These are phyloP conservation scores for Ceratocystis harringtonii DNA, from an alignment of 2,329 filamentous ascomycete species.

Conservation along the genomic window DNA sequence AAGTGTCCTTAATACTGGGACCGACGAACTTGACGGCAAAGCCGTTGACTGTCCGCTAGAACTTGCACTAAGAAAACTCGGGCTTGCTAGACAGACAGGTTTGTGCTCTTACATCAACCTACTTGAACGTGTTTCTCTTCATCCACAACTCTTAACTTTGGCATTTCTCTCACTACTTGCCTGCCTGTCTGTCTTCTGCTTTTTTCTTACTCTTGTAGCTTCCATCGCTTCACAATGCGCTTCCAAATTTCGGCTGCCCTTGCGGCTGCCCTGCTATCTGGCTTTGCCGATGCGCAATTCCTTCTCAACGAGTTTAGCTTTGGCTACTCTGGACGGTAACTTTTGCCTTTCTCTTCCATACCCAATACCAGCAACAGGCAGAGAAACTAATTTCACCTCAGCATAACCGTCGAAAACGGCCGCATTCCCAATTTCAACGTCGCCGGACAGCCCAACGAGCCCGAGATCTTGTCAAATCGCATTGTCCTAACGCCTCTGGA, in stretches of 20 bases:
- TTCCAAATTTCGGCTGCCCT: conserved; percentile 14
- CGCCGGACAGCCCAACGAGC: conserved; percentile 37
- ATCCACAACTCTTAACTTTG: background rate
- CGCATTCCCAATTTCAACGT: conserved; percentile 41
- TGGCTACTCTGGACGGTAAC: conserved; percentile 49
- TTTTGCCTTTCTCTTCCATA: background rate
- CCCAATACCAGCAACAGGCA: too few relatives aligned
- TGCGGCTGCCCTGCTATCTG: conserved; percentile 13
- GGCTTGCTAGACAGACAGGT: background rate
- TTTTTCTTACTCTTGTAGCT: background rate
- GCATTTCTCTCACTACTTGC: background rate
- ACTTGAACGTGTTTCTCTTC: background rate
- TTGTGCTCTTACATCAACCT: background rate
- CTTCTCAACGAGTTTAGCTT: conserved; percentile 64
- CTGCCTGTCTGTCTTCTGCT: background rate
- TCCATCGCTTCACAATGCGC: conserved; percentile 11
- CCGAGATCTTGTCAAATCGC: conserved; percentile 69
- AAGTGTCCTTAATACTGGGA: conserved; percentile 16
- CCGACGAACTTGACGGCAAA: background rate
- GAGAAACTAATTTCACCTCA: conserved; percentile 22
- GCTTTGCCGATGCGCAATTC: conserved; percentile 45
- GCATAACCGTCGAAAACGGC: conserved; percentile 46
- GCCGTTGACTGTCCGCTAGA: background rate
- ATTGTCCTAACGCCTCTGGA: conserved; percentile 79
- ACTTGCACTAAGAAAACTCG: background rate